These are phyloP conservation scores for Zopfia rhizophila DNA, from an alignment of 2,329 filamentous ascomycete genomes.

Conservation along the genomic window DNA sequence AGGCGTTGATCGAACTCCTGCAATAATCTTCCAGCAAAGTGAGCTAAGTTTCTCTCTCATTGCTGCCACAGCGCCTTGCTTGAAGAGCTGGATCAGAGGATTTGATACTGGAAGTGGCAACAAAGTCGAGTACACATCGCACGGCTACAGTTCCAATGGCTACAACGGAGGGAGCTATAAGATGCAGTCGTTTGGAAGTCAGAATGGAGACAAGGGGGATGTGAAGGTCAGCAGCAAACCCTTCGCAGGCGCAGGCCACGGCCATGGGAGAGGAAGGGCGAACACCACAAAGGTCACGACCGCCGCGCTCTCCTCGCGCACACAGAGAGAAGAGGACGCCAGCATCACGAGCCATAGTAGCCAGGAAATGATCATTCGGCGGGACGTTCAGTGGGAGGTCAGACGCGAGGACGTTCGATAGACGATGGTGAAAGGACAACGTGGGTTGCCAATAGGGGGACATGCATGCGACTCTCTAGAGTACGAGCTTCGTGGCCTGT, in stretches of 20 bases:
- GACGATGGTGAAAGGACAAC: too few relatives aligned
- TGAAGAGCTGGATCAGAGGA: conserved; percentile 38
- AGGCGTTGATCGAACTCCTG: conserved; percentile 25
- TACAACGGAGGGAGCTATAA: conserved; percentile 9
- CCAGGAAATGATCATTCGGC: conserved; percentile 37
- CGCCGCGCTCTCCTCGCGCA: background rate
- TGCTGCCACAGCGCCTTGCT: conserved; percentile 38
- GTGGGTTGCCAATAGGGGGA: too few relatives aligned
- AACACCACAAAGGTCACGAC: conserved; percentile 5
- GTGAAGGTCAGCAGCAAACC: conserved; percentile 9
- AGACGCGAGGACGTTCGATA: conserved; percentile 16
- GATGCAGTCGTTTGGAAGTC: conserved; percentile 17
- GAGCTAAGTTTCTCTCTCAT: conserved; percentile 37
- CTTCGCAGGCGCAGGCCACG: background rate
- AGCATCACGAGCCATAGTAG: conserved; percentile 32
- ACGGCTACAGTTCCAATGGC: conserved; percentile 20
- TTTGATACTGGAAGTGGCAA: conserved; percentile 37
- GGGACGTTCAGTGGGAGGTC: conserved; percentile 34
- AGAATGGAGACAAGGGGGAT: conserved; percentile 7
- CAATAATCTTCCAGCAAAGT: conserved; percentile 33
- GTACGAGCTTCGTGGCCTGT: too few relatives aligned
- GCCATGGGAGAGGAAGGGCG: conserved; percentile 1
- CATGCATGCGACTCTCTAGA: too few relatives aligned
- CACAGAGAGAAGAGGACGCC: conserved; percentile 16
- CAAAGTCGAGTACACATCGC: conserved; percentile 26